Base-by-base conservation (phyloP, 371 early-diverging fungal species). In the Rhizopus microsporus region DNA sequence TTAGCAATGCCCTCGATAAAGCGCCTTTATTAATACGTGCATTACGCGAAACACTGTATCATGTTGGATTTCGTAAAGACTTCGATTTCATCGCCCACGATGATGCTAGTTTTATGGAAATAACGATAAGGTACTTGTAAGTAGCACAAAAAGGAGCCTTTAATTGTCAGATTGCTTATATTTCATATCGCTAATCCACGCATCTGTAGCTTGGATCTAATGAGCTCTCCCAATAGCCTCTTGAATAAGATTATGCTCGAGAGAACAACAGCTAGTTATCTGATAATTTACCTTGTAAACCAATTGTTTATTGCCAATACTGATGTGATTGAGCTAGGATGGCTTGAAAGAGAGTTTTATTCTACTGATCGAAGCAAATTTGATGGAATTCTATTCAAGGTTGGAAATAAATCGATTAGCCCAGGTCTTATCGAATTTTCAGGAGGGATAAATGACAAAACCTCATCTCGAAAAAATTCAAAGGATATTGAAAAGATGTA, bases 281-380 rank as follows among this genome's bases (percentile, higher is more conserved):
- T 51, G 29, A 52, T 62, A 13, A 56, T 62, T 6, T 51, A 62
- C 9, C 7, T 62, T 15, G 45, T 56, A 15, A 64, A 51, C 15
- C 59, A 64, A 55, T 52, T 56, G 17, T 59, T 59, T n/a, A 39
- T 59, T 23, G 16, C 57, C n/a, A 43, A 55, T 31, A 55, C 54
- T 37, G 55, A 50, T 60, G n/a, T 55, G 1, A 34, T 54, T 12
- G 51, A 60, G 44, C 45, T 60, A 5, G 44, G 45, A 9, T 54
- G 61, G 61, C 42, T 55, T 2, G 49, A 60, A 12, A 49, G 61
- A 15, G 50, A 60, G 37, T 54, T 55, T 16, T 50, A n/a, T 55
- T 3, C 45, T 4, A 54, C 61, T 7, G 55, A 55, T 44, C n/a
- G 40, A 51, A 44, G 12, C 2, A 60, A 50, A 39, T 59, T 35